A percentile compares a stretch with the other conserved stretches of the same genome.
Evolutionary conservation across 2,329 filamentous ascomycete species (phyloP).

Genomic region (Gremmenia infestans): DNA sequence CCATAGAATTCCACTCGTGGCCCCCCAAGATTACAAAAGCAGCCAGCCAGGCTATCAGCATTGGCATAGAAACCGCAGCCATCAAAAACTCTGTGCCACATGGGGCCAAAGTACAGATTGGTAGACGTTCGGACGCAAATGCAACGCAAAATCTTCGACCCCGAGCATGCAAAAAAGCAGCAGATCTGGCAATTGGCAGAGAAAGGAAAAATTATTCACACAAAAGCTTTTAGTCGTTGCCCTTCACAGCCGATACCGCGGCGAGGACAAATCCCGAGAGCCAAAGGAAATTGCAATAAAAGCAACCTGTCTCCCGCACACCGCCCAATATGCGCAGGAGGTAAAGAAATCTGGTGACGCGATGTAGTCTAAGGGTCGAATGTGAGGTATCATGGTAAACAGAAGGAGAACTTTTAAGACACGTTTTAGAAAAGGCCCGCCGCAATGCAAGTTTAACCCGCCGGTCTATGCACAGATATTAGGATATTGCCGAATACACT

Average conservation of each 20-base stretch:
- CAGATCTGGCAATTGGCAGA: constrained; percentile 11
- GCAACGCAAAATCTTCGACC: constrained; percentile 15
- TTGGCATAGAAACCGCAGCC: constrained; percentile 2
- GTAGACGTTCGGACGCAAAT: constrained; percentile 15
- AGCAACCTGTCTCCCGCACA: constrained; percentile 31
- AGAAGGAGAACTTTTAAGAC: constrained; percentile 41
- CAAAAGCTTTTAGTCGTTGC: constrained; percentile 29
- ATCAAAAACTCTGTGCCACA: constrained; percentile 11
- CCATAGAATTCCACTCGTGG: constrained; percentile 4
- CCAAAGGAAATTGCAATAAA: constrained; percentile 28
- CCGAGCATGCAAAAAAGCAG: constrained; percentile 8
- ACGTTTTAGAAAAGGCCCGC: constrained; percentile 35
- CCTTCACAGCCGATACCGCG: constrained; percentile 18
- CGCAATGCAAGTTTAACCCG: constrained; percentile 41
- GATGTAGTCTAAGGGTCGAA: constrained; percentile 32
- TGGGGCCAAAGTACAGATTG: constrained; percentile 12
- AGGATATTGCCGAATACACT: constrained; percentile 35
- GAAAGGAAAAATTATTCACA: constrained; percentile 28
- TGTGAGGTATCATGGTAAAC: constrained; percentile 41
- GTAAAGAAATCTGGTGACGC: constrained; percentile 30
- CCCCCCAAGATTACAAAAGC: constrained; percentile 26
- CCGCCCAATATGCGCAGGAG: constrained; percentile 28
- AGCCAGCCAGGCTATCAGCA: constrained; percentile 28
- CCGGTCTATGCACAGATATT: constrained; percentile 42
- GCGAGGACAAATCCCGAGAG: constrained; percentile 24